Evolutionary conservation across 2,329 filamentous ascomycete genomes (phyloP), one percentile per base, ranked within the genome.

Genomic region (Elsinoe perseae): DNA sequence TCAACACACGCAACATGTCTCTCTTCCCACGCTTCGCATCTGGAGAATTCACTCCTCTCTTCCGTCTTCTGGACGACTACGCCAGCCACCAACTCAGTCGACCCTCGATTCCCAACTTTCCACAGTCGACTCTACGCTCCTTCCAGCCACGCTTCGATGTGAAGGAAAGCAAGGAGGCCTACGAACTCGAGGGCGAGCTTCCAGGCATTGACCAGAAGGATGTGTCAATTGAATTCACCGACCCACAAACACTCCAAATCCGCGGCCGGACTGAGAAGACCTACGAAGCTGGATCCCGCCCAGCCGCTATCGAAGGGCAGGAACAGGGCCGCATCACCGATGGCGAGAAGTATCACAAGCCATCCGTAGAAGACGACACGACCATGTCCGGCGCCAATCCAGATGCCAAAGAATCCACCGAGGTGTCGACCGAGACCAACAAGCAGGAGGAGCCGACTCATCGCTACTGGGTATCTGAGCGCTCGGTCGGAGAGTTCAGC

Each of bases 121-220:
- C 48, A 4, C 14, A 54, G 34, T 55, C 56, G 56, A 48, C 56
- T 57, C 62, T 78, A 48, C 76, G 75, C 46, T 75, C 80, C 66
- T 91, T 89, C 79, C 79, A 81, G 57, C 88, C 87, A 56, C 86
- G 83, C 71, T 92, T 92, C 66, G 87, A 92, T 65, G 78, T 91
- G 60, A 84, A 81, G 68, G 88, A 93, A 74, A 80, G 79, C 10
- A 78, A 79, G 59, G 72, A 81, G 4, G 69, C 75, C 61, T 92
- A 89, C 67, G 84, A 92, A 71, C 83, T 92, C 18, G 82, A 91
- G 64, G 88, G 87, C 64, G 87, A 92, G 71, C 81, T 92, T 4
- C 84, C 87, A 0, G 88, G 88, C 56, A 76, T 91, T 63, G 80
- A 80, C 60, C 86, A 88, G 73, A 82, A 87, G 64, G 77, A 90